These are phyloP conservation scores for Psilocybe sp. DNA, from an alignment of 768 basidiomycete genomes.

Conservation along the genomic window DNA sequence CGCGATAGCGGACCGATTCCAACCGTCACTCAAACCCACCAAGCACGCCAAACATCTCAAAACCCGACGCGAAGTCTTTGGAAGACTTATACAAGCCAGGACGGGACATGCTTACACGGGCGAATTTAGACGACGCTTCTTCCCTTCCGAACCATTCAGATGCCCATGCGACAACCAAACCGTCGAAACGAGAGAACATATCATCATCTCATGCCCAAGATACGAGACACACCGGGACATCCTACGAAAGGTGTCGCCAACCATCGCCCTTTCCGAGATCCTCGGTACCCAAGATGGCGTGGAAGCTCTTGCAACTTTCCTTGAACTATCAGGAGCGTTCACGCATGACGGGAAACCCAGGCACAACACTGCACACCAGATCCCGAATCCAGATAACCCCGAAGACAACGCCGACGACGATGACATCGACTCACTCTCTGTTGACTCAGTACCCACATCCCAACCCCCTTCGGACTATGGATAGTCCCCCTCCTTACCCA, in stretches of 20 bases:
- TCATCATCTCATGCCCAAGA: conserved; percentile 17
- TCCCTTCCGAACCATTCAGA: conserved; percentile 12
- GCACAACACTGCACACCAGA: no score
- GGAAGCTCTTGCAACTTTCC: conserved; percentile 16
- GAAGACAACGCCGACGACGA: no score
- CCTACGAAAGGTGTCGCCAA: conserved; percentile 5
- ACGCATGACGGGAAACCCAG: conserved; percentile 5
- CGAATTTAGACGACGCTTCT: conserved; percentile 10
- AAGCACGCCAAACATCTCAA: neutral
- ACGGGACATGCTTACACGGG: conserved; percentile 24
- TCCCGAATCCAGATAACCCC: no score
- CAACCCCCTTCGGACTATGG: no score
- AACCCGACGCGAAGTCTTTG: conserved; percentile 15
- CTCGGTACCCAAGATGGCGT: conserved; percentile 20
- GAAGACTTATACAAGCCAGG: conserved; percentile 17
- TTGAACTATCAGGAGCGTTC: conserved; percentile 16
- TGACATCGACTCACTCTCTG: no score
- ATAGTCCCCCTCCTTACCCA: no score
- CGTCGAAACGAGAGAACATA: conserved; percentile 21
- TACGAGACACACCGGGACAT: conserved; percentile 16
- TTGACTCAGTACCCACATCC: no score
- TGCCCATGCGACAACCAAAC: conserved; percentile 22
- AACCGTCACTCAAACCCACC: neutral
- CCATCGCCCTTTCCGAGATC: conserved; percentile 13
- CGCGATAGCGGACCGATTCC: conserved; percentile 13